Percentiles rank a stretch among this genome's conserved stretches.
phyloP scores from a whole-genome alignment of 768 basidiomycete genomes.

The Pholiota microspora region DNA sequence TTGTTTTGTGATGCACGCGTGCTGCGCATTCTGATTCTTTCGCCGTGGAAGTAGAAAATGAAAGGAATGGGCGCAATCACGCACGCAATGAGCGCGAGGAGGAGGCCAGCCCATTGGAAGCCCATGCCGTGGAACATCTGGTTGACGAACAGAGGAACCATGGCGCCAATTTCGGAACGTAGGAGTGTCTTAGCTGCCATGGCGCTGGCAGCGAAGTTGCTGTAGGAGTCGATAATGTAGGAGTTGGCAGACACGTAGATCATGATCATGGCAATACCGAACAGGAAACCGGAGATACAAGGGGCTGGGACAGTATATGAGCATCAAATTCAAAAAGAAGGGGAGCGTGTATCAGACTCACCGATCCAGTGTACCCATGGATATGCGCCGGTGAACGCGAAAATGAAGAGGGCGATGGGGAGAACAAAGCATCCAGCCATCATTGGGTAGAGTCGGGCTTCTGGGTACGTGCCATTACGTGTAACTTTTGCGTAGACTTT shows the following conservation, averaged over 20 bases:
- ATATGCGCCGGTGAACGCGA: slow-evolving; percentile 45
- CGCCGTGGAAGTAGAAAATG: slow-evolving; percentile 39
- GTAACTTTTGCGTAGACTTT: slow-evolving; percentile 29
- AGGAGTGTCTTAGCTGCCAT: slow-evolving; percentile 43
- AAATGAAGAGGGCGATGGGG: slow-evolving; percentile 40
- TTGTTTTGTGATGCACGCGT: slow-evolving; percentile 17
- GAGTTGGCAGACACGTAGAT: slow-evolving; percentile 43
- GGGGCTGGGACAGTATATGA: slow-evolving; percentile 19
- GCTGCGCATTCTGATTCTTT: slow-evolving; percentile 32
- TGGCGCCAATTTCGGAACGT: slow-evolving; percentile 34
- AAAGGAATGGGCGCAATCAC: slow-evolving; percentile 39
- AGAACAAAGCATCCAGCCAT: slow-evolving; percentile 37
- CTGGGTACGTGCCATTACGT: slow-evolving; percentile 35
- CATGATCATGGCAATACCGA: slow-evolving; percentile 41
- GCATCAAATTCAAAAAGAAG: not conserved
- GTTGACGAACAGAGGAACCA: slow-evolving; percentile 38
- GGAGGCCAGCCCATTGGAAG: slow-evolving; percentile 37
- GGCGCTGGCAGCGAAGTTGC: slow-evolving; percentile 40
- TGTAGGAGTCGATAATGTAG: slow-evolving; percentile 44
- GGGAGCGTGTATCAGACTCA: slow-evolving; percentile 5
- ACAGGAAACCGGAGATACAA: slow-evolving; percentile 34
- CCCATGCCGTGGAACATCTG: slow-evolving; percentile 42
- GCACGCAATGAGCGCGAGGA: slow-evolving; percentile 31
- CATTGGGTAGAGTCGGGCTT: slow-evolving; percentile 41
- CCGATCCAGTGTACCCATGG: slow-evolving; percentile 37